Conservation (phyloP, 2,329 filamentous ascomycete species). For the Mariannaea sp. region DNA sequence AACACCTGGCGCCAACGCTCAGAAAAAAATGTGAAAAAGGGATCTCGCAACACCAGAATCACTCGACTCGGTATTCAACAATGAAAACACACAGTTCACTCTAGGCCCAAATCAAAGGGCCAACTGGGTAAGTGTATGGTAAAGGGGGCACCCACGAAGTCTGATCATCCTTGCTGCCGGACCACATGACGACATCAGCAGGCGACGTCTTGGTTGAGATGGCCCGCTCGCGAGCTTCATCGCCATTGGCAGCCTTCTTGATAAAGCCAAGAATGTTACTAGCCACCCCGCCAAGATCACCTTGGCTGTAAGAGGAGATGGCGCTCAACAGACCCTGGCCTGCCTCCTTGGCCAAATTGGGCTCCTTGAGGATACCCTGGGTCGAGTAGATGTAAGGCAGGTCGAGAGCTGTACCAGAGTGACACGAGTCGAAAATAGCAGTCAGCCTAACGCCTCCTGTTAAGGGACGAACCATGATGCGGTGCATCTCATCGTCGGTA, state of each 20-base stretch:
- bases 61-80: not conserved
- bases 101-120: slow-evolving; percentile 23
- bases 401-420: slow-evolving; percentile 69
- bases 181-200: slow-evolving; percentile 97
- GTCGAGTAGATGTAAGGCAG: slow-evolving; percentile 72
- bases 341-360: slow-evolving; percentile 70
- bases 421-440: slow-evolving; percentile 69
- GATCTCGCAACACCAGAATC: not conserved
- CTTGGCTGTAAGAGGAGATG: slow-evolving; percentile 63
- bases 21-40: not conserved
- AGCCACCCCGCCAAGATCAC: slow-evolving; percentile 83
- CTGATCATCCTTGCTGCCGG: slow-evolving; percentile 94
- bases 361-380: slow-evolving; percentile 70
- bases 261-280: slow-evolving; percentile 80
- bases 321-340: slow-evolving; percentile 66
- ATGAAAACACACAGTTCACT: slow-evolving; percentile 7
- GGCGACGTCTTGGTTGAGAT: slow-evolving; percentile 89
- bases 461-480: slow-evolving; percentile 68
- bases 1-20: slow-evolving; percentile 9
- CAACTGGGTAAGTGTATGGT: slow-evolving; percentile 27
- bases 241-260: slow-evolving; percentile 84
- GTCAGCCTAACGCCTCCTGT: slow-evolving; percentile 62
- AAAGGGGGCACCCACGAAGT: slow-evolving; percentile 71
- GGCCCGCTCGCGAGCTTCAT: slow-evolving; percentile 80
- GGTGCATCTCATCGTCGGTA: slow-evolving; percentile 82